Conservation (phyloP, 208 protist species). For the Histomonas meleagridis region DNA sequence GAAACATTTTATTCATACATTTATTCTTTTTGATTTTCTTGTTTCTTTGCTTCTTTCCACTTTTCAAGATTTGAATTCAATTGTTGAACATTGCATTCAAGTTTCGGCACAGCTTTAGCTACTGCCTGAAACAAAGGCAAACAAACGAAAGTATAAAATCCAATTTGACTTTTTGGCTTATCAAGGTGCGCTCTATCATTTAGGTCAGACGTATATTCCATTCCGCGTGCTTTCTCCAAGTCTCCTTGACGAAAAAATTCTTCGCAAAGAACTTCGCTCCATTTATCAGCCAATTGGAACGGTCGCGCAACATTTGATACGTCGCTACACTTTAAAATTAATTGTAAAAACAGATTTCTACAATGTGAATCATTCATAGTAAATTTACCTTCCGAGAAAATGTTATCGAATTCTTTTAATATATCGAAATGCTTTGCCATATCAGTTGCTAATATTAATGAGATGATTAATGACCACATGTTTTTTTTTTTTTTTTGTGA, state of each 20-base stretch:
- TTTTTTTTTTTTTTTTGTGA: constrained; percentile 42
- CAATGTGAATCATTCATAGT: neutral
- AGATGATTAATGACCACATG: constrained; percentile 49
- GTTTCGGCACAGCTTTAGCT: neutral
- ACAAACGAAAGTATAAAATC: constrained; percentile 26
- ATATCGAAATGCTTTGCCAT: constrained; percentile 53
- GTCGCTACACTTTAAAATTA: neutral
- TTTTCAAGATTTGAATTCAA: neutral
- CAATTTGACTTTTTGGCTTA: neutral
- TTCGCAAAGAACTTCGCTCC: constrained; percentile 17
- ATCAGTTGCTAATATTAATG: constrained; percentile 54
- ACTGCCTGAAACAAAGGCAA: neutral
- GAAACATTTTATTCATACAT: too few species aligned
- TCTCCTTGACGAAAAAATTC: constrained; percentile 27
- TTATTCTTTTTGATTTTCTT: too few species aligned
- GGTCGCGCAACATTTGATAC: constrained; percentile 6
- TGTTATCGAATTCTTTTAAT: constrained; percentile 19
- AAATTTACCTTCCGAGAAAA: neutral
- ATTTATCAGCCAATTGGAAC: neutral
- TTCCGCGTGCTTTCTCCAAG: neutral
- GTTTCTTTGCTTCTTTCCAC: constrained; percentile 17
- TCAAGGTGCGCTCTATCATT: constrained; percentile 20
- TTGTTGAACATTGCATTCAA: neutral
- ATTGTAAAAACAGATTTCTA: neutral
- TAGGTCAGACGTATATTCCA: neutral